Evolutionary conservation across 2,329 filamentous ascomycete species (phyloP).

Genomic region (Claviceps fusiformis): DNA sequence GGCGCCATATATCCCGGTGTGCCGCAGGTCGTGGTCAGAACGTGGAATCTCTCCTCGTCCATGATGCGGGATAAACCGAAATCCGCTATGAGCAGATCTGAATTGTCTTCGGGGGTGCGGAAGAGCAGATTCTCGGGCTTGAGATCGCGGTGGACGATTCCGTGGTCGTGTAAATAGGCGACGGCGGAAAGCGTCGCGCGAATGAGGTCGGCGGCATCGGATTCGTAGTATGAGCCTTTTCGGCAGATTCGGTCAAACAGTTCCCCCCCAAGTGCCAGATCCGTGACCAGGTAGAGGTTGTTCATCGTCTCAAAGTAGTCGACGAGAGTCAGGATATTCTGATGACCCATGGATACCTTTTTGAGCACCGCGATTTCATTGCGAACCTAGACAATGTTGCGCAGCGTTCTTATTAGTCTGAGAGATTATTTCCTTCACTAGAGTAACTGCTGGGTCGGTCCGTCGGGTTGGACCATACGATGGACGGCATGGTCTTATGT

Average conservation of each 20-base stretch:
- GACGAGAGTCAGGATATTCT: constrained; percentile 93
- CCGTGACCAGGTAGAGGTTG: constrained; percentile 95
- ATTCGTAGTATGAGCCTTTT: constrained; percentile 97
- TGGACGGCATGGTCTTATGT: background rate
- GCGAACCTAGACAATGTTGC: constrained; percentile 48
- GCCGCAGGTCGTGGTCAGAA: constrained; percentile 92
- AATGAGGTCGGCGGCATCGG: constrained; percentile 88
- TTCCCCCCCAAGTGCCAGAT: constrained; percentile 89
- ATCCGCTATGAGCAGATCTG: constrained; percentile 90
- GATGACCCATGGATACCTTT: constrained; percentile 96
- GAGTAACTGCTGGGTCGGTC: background rate
- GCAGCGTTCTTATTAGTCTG: background rate
- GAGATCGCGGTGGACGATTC: constrained; percentile 93
- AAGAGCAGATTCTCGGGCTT: constrained; percentile 97
- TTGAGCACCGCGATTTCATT: constrained; percentile 98
- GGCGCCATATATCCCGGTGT: constrained; percentile 99
- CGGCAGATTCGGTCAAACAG: constrained; percentile 97
- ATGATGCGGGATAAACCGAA: constrained; percentile 94
- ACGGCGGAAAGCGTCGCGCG: constrained; percentile 93
- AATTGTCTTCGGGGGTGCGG: constrained; percentile 93
- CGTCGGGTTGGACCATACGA: background rate
- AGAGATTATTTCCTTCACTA: background rate
- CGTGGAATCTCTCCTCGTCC: constrained; percentile 98
- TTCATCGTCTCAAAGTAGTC: constrained; percentile 99
- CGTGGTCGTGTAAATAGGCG: constrained; percentile 94